Evolutionary conservation across 495 filamentous ascomycete genomes (phyloP), one percentile per base, ranked within the genome.

Genomic region (Hamigera avellanea): DNA sequence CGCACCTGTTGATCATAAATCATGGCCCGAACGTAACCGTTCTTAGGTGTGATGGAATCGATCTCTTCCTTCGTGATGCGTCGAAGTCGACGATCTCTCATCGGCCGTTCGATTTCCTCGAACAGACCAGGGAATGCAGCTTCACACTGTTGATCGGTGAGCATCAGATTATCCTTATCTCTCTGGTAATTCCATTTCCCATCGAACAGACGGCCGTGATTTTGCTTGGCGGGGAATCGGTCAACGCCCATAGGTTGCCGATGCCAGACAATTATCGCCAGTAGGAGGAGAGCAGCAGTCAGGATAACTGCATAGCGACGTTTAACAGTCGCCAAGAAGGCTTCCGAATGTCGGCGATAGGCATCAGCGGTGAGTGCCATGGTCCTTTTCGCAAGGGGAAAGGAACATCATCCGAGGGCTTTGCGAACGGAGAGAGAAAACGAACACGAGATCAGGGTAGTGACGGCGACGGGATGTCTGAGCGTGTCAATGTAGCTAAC

Each of bases 1-100:
- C n/a, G n/a, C 41, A 59, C 57, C 37, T 58, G 42, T 32, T 54
- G 47, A 26, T 60, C 42, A 26, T 53, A 50, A 35, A 62, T 57
- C 52, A 62, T 56, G 7, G 46, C 59, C 13, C 53, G 39, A 26
- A 54, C 41, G 16, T 43, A 41, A 21, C 57, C 59, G 44, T 49
- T 44, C 21, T 35, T 32, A 18, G 36, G 25, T 21, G 32, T 29
- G 14, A 47, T 35, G 10, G 42, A 37, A 19, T 62, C 50, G 15
- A 61, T 33, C 25, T 62, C 57, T 16, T 46, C 36, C 12, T 45
- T 21, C 4, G 48, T 53, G 23, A 62, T 55, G 17, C 33, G 38
- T 12, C 42, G 41, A 1, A 36, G 26, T 23, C 34, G 37, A 28
- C 52, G 40, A 18, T 46, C 43, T 18, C 40, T 36, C 13, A 46